Evolutionary conservation across 2,329 filamentous ascomycete genomes (phyloP).

Genomic region (Sporothrix mexicana): DNA sequence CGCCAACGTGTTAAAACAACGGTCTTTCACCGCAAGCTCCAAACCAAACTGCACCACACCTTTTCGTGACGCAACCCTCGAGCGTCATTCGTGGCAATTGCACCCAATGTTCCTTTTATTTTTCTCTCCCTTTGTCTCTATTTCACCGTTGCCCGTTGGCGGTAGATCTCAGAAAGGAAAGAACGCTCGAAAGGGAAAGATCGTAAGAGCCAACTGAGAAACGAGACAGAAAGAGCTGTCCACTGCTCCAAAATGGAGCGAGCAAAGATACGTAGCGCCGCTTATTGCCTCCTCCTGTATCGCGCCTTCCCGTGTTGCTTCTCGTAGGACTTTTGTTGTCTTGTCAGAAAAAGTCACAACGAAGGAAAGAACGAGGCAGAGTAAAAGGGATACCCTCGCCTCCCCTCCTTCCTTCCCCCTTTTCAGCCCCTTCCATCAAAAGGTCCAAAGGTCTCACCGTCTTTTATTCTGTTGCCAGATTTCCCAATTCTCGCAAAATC

Average conservation of each 20-base stretch:
- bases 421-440: neutral
- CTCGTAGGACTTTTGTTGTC: conserved; percentile 25
- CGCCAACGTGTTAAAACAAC: neutral
- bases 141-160: neutral
- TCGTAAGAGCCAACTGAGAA: neutral
- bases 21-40: neutral
- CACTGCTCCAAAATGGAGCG: neutral
- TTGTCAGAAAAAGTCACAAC: neutral
- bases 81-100: conserved; percentile 23
- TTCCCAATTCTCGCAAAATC: neutral
- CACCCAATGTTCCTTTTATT: neutral
- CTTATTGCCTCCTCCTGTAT: conserved; percentile 14
- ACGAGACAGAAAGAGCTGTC: neutral
- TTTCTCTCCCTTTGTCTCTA: neutral
- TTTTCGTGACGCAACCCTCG: conserved; percentile 11
- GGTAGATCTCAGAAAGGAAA: conserved; percentile 1
- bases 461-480: conserved; percentile 8
- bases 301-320: conserved; percentile 25
- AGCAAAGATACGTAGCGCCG: conserved; percentile 23
- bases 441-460: conserved; percentile 20
- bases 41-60: neutral
- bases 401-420: conserved; percentile 4
- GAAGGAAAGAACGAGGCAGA: neutral
- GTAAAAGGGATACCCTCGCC: conserved; percentile 26
- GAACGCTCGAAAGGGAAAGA: conserved; percentile 19